phyloP scores from a whole-genome alignment of 225 moss, liverwort and hornwort genomes.

The Thuidium tamariscinum region DNA sequence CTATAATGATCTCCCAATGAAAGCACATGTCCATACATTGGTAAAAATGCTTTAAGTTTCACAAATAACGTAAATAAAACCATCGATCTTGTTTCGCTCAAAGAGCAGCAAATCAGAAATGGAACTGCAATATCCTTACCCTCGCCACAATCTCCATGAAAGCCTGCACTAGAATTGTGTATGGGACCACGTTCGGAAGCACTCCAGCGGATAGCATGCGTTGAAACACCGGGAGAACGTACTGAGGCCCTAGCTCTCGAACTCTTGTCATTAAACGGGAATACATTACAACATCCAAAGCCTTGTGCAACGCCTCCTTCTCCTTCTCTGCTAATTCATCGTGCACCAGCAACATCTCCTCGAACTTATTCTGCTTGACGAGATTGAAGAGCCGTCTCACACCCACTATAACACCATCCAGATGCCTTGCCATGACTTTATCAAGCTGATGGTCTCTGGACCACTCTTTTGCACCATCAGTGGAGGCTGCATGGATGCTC shows the following conservation, averaged over 20 bases:
- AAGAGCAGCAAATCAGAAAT: neutral
- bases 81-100: neutral
- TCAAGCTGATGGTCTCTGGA: slow-evolving; percentile 18
- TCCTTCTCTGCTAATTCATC: slow-evolving; percentile 23
- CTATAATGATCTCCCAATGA: neutral
- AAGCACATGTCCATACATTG: neutral
- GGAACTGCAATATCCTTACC: slow-evolving; percentile 10
- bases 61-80: neutral
- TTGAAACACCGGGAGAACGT: slow-evolving; percentile 41
- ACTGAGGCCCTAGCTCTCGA: slow-evolving; percentile 40
- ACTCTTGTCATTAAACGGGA: slow-evolving; percentile 42
- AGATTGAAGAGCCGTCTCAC: slow-evolving; percentile 37
- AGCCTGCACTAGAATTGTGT: slow-evolving; percentile 42
- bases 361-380: slow-evolving; percentile 26
- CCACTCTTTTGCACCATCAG: neutral
- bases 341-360: slow-evolving; percentile 42
- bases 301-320: slow-evolving; percentile 1
- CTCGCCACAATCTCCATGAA: slow-evolving; percentile 32
- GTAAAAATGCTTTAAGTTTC: neutral
- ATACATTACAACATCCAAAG: slow-evolving; percentile 40
- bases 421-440: slow-evolving; percentile 31
- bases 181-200: slow-evolving; percentile 37
- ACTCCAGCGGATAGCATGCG: slow-evolving; percentile 43
- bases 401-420: slow-evolving; percentile 7
- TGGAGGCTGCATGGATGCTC: neutral